Evolutionary conservation across 257 asterid species (phyloP).

Genomic region (Fraxinus pennsylvanica): DNA sequence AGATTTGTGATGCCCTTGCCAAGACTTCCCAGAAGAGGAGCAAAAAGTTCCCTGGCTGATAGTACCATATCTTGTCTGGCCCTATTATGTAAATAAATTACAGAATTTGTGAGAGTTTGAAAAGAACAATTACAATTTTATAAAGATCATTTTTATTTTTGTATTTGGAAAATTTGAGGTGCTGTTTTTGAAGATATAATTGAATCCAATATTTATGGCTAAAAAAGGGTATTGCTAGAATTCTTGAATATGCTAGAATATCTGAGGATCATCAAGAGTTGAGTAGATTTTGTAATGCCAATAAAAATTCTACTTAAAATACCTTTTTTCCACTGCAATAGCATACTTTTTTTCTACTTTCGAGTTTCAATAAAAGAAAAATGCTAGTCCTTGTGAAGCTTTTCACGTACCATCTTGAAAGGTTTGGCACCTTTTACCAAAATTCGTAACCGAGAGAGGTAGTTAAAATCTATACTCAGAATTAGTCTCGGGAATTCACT

Average conservation of each 20-base stretch:
- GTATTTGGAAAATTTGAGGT: background rate
- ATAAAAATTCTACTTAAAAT: background rate
- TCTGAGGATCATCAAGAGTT: background rate
- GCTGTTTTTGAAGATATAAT: background rate
- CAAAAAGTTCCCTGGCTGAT: constrained; percentile 38
- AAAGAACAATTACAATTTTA: background rate
- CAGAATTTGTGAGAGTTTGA: background rate
- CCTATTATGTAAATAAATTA: constrained; percentile 21
- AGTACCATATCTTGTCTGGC: background rate
- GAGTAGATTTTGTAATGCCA: background rate
- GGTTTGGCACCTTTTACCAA: too few relatives aligned
- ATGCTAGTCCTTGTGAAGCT: too few relatives aligned
- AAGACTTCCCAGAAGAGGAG: constrained; percentile 54
- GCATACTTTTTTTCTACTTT: too few relatives aligned
- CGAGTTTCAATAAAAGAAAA: too few relatives aligned
- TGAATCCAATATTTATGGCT: background rate
- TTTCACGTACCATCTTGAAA: too few relatives aligned
- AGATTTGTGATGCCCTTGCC: constrained; percentile 43
- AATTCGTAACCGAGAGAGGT: too few relatives aligned
- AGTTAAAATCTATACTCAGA: too few relatives aligned
- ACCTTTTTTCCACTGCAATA: too few relatives aligned
- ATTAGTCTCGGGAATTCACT: too few relatives aligned
- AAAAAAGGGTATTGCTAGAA: background rate
- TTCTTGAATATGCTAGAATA: background rate
- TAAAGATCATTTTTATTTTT: background rate